A percentile compares a stretch with the other conserved stretches of the same genome.
Conservation (phyloP, 1,139 yeast species). For the Pichia sp. region DNA sequence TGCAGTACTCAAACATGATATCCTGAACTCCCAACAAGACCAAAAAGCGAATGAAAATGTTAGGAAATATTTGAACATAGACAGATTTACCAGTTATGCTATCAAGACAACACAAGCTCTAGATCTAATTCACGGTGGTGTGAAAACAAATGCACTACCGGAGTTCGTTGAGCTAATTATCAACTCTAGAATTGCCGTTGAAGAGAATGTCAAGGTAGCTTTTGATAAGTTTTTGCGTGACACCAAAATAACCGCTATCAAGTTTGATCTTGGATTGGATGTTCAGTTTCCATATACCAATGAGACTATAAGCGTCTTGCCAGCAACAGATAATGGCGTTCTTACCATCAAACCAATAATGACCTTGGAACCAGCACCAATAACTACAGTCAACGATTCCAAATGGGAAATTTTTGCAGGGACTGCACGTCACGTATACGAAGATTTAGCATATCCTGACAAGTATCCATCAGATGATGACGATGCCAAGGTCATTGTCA, state of each 20-base stretch:
- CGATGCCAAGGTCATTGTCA: conserved; percentile 36
- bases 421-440: conserved; percentile 39
- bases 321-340: conserved; percentile 34
- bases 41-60: conserved; percentile 30
- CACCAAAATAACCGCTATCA: conserved; percentile 34
- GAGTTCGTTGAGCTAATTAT: conserved; percentile 48
- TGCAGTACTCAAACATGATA: conserved; percentile 27
- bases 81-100: conserved; percentile 31
- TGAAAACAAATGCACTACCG: conserved; percentile 67
- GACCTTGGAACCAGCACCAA: conserved; percentile 40
- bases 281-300: conserved; percentile 14
- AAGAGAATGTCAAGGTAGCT: conserved; percentile 29
- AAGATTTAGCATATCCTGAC: conserved; percentile 35
- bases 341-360: conserved; percentile 33
- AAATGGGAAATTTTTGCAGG: conserved; percentile 42
- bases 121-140: conserved; percentile 64
- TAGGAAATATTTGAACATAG: conserved; percentile 27
- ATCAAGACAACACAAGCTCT: conserved; percentile 60
- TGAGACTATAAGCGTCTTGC: conserved; percentile 29
- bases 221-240: conserved; percentile 19
- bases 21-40: conserved; percentile 33
- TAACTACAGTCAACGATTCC: conserved; percentile 34
- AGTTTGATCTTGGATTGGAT: conserved; percentile 37
- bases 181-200: conserved; percentile 23
- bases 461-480: conserved; percentile 29